Conservation (phyloP, 2,329 filamentous ascomycete genomes). For the Fusarium sp. region DNA sequence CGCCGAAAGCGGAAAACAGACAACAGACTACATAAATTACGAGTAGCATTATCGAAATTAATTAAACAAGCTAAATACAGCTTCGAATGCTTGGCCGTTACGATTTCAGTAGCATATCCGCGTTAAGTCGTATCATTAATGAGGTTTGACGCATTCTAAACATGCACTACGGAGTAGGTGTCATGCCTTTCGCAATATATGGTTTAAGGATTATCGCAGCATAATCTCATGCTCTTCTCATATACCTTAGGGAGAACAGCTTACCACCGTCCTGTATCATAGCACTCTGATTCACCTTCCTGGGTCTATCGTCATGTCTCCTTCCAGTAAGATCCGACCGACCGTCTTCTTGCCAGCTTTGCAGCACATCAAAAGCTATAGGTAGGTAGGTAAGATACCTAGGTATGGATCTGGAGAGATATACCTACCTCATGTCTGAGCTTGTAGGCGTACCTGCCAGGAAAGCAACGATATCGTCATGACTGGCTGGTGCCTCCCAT, state of each 20-base stretch:
- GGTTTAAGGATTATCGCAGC: neutral
- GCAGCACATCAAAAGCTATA: neutral
- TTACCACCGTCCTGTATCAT: neutral
- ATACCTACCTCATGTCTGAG: neutral
- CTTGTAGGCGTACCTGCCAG: neutral
- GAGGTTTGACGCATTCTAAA: neutral
- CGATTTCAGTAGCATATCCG: neutral
- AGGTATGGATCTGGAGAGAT: neutral
- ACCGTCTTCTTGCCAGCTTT: neutral
- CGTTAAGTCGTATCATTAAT: neutral
- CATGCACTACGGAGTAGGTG: neutral
- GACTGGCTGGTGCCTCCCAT: neutral
- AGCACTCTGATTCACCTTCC: neutral
- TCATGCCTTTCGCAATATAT: neutral
- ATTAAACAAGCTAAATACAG: neutral
- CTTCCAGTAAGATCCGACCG: neutral
- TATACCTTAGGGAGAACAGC: neutral
- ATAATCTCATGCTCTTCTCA: neutral
- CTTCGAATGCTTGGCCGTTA: neutral
- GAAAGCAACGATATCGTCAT: too few relatives aligned
- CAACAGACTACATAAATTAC: neutral
- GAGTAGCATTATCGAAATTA: neutral
- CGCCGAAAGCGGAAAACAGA: neutral
- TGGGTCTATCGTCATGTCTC: neutral
- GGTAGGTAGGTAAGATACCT: too few relatives aligned